Base-by-base conservation (phyloP, 768 basidiomycete species). In the Boletus vinaceobasis region DNA sequence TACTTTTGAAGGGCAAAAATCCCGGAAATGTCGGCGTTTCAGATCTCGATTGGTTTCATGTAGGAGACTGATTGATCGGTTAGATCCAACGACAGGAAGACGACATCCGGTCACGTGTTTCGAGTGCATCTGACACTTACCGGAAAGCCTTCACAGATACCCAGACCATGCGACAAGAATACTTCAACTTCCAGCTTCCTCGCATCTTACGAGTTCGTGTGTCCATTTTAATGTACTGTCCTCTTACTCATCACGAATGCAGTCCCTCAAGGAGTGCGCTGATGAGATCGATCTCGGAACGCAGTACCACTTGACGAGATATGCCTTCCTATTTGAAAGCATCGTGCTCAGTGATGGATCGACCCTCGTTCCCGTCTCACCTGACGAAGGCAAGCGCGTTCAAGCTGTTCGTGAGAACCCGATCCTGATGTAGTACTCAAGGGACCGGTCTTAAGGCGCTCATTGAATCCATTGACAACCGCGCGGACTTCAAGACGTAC, bases 261-360 rank as follows among this genome's bases (percentile, higher is more conserved):
- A 93, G 92, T 82, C 90, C 21, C 76, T 99, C 55, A 98, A 98
- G 70, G 94, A 98, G 69, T 92, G 92, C 63, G 83, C 90, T 26
- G 96, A 98, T 64, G 97, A 99, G 72, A 85, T 98, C 50, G 97
- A 99, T 70, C 77, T 97, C 42, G 97, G 95, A n/a, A 94, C 92
- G 5, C 96, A 98, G 72, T 99, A 98, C 71, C 96, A 98, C 71
- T 77, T 98, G 44, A 88, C 93, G 1, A 81, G 95, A 71, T 98
- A 97, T 70, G 90, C 93, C 1, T 98, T 93, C 74, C 75, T 98
- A 23, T 95, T 90, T 63, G 97, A 99, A 71, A 90, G 87, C 62
- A 87, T 90, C 26, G 80, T 97, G 3, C 76, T 98, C 19, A 88
- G 84, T 61, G 97, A 99, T 57, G 97, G 93, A 2, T 81, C 86